These are phyloP conservation scores for Polytolypa hystricis DNA, from an alignment of 2,329 filamentous ascomycete genomes.

Conservation along the genomic window DNA sequence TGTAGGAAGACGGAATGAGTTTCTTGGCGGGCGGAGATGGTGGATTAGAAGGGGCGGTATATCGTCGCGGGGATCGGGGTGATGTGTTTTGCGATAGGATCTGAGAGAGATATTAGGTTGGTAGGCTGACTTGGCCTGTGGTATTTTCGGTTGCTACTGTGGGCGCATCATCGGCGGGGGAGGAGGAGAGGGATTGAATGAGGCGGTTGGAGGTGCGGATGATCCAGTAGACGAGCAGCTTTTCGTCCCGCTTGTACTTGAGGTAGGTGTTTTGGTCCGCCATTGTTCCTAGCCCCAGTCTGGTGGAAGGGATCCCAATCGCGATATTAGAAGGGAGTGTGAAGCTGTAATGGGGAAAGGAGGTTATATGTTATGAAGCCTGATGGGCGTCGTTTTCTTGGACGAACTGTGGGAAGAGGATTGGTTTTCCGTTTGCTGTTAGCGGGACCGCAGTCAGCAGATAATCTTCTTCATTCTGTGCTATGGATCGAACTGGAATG, in stretches of 20 bases:
- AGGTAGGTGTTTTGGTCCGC: constrained; percentile 23
- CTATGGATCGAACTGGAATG: too few species aligned
- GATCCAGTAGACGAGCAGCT: constrained; percentile 27
- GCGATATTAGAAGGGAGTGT: too few species aligned
- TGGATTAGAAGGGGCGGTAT: constrained; percentile 26
- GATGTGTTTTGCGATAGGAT: constrained; percentile 30
- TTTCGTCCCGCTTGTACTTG: constrained; percentile 32
- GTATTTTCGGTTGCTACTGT: constrained; percentile 18
- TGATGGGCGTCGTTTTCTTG: too few species aligned
- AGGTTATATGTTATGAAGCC: too few species aligned
- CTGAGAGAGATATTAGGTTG: constrained; percentile 29
- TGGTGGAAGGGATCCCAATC: too few species aligned
- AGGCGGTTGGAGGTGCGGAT: constrained; percentile 24
- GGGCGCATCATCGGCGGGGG: background rate
- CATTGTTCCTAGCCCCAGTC: too few species aligned
- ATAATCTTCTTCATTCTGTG: too few species aligned
- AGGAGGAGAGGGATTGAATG: constrained; percentile 15
- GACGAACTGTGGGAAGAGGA: too few species aligned
- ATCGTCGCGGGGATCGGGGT: constrained; percentile 24
- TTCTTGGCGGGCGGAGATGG: constrained; percentile 27
- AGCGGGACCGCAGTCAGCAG: too few species aligned
- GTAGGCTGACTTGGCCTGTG: constrained; percentile 28
- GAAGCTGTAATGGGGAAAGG: too few species aligned
- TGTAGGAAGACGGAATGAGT: constrained; percentile 23
- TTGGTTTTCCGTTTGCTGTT: too few species aligned